phyloP scores from a whole-genome alignment of 768 basidiomycete species.

The Tubosaeta brunneosetosa region DNA sequence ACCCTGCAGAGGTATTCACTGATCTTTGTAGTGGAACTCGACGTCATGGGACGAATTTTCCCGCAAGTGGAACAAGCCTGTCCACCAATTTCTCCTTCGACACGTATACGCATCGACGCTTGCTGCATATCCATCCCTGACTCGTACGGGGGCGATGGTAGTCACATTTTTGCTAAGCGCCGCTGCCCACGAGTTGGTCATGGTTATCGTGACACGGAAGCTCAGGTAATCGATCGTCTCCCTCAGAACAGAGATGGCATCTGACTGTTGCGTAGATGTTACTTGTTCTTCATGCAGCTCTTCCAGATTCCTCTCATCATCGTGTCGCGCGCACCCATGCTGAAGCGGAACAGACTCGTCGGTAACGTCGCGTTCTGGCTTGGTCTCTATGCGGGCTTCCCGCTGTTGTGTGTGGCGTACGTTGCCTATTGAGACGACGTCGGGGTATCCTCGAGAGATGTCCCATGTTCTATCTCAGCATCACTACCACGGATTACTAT shows the following conservation, averaged over 20 bases:
- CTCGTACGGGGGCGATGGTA: conserved; percentile 80
- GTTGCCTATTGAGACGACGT: conserved; percentile 42
- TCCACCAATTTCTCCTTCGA: conserved; percentile 86
- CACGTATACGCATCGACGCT: conserved; percentile 95
- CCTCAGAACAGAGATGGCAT: neutral
- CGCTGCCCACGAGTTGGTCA: conserved; percentile 88
- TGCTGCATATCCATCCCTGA: conserved; percentile 61
- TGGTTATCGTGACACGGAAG: conserved; percentile 93
- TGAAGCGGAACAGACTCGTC: conserved; percentile 77
- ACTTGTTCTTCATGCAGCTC: conserved; percentile 80
- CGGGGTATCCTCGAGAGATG: neutral
- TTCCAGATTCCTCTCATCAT: conserved; percentile 90
- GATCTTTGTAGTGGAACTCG: conserved; percentile 77
- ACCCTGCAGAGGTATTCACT: neutral
- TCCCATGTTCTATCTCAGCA: neutral
- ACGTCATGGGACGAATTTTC: conserved; percentile 97
- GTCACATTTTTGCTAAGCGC: conserved; percentile 91
- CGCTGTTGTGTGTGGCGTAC: conserved; percentile 81
- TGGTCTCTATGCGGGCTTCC: conserved; percentile 89
- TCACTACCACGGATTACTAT: neutral
- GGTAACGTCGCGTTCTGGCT: conserved; percentile 92
- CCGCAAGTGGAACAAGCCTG: conserved; percentile 98
- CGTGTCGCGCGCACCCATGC: conserved; percentile 66
- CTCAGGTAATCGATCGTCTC: conserved; percentile 51
- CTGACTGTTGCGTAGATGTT: conserved; percentile 49